phyloP scores from a whole-genome alignment of 1,139 yeast species.

The Pichia sp. region DNA sequence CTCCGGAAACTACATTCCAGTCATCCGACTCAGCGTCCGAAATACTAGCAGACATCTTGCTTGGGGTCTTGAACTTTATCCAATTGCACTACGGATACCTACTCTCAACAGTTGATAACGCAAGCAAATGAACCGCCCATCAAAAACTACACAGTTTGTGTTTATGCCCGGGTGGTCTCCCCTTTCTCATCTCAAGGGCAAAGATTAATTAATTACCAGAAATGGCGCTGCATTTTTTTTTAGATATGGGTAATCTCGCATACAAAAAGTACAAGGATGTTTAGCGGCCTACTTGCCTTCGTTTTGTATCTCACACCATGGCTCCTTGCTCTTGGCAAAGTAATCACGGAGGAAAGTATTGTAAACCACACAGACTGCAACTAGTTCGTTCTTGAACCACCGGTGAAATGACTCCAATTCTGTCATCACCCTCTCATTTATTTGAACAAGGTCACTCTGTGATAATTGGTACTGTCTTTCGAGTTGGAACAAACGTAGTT shows the following conservation, averaged over 20 bases:
- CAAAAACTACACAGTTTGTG: not conserved
- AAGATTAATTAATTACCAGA: not conserved
- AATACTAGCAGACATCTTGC: not conserved
- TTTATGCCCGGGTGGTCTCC: not conserved
- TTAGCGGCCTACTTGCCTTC: not conserved
- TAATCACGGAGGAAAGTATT: slow-evolving; percentile 25
- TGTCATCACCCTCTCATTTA: slow-evolving; percentile 37
- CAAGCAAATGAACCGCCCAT: not conserved
- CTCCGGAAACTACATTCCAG: slow-evolving; percentile 1
- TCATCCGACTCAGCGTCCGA: slow-evolving; percentile 1
- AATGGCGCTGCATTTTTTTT: not conserved
- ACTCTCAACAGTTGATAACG: not conserved
- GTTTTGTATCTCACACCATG: slow-evolving; percentile 20
- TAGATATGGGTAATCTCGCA: not conserved
- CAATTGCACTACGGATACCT: not conserved
- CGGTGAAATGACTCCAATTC: slow-evolving; percentile 28
- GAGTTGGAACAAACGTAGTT: slow-evolving; percentile 40
- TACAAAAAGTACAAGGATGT: not conserved
- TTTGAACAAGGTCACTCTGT: slow-evolving; percentile 42
- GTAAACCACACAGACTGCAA: slow-evolving; percentile 22
- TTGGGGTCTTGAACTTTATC: not conserved
- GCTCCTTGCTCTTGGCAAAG: slow-evolving; percentile 23
- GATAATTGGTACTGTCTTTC: slow-evolving; percentile 49
- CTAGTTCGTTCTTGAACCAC: slow-evolving; percentile 30
- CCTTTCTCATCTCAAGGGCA: not conserved